Evolutionary conservation across 2,329 filamentous ascomycete genomes (phyloP).

Genomic region (Penicillium freii): DNA sequence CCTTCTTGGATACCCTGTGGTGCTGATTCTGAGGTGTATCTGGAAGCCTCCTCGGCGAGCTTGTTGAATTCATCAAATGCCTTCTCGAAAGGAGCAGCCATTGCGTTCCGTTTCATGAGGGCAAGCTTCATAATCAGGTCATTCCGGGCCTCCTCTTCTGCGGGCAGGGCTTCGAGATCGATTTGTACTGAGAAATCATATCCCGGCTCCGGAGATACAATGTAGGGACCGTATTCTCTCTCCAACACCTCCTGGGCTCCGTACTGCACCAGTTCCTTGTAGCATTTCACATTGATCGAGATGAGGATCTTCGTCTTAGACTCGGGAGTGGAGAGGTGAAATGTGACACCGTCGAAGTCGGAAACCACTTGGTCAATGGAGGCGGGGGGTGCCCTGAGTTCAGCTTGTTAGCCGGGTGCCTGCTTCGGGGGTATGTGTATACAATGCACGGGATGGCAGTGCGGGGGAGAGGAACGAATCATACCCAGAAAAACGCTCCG

Average conservation of each 20-base stretch:
- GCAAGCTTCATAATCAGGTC: conserved; percentile 84
- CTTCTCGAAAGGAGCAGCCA: conserved; percentile 97
- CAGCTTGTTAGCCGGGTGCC: conserved; percentile 40
- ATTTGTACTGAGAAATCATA: conserved; percentile 95
- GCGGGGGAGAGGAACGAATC: conserved; percentile 13
- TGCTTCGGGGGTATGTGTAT: conserved; percentile 30
- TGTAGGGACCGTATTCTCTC: conserved; percentile 91
- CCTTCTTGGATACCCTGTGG: conserved; percentile 88
- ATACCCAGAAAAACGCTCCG: conserved; percentile 88
- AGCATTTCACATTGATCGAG: conserved; percentile 94
- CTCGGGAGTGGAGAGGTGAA: conserved; percentile 96
- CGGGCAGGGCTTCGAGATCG: conserved; percentile 83
- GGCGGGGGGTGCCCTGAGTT: conserved; percentile 69
- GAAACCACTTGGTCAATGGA: conserved; percentile 98
- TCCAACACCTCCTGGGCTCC: conserved; percentile 88
- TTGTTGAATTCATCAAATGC: conserved; percentile 91
- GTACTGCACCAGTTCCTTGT: conserved; percentile 84
- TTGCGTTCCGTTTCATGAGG: conserved; percentile 93
- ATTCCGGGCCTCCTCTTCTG: conserved; percentile 78
- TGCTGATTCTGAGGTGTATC: conserved; percentile 90
- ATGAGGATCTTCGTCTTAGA: conserved; percentile 91
- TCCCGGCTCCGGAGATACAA: conserved; percentile 79
- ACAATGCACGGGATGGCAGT: conserved; percentile 27
- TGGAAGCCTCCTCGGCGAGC: conserved; percentile 81
- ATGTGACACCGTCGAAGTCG: conserved; percentile 98